Base-by-base conservation (phyloP, 2,329 filamentous ascomycete species). In the Nigrograna mackinnonii region DNA sequence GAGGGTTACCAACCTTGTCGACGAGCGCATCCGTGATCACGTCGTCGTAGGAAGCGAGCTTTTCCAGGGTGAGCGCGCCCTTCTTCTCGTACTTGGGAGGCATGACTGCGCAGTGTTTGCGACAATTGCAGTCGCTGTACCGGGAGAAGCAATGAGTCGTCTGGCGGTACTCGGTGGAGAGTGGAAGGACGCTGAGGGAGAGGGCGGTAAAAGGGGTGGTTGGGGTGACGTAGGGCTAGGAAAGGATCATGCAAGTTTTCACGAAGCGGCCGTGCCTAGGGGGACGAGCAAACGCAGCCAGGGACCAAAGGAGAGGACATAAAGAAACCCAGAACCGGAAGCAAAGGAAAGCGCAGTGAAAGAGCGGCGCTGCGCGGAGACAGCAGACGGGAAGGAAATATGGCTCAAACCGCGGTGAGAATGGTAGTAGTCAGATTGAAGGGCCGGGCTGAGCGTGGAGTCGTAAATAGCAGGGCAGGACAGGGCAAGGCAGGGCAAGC, bases 1-100 rank as follows among this genome's bases (percentile, higher is more conserved):
- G 30, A 30, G 28, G 7, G 22, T 33, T 40, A 42, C 87, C 72
- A 80, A 96, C 92, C 74, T 92, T 90, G 71, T 99, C 94, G 47
- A 99, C 85, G 39, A 99, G 83, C 55, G 89, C 88, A 79, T 99
- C 94, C 6, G 94, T 99, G 49, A 95, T 78, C 52, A 97, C 85
- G 70, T 99, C 94, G 73, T 99, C 94, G 75, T 97, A 97, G 37
- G 87, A 86, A 22, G 91, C 87, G 60, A 99, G 76, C 76, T 95
- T 91, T 47, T 86, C 84, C 57, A 97, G 78, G 6, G 91, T 96
- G 58, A 99, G 78, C 49, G 84, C 83, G 64, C 87, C 84, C 73
- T 80, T 87, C 70, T 86, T 82, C 47, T 73, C 57, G 62, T 70
- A 69, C 55, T 70, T 69, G 40, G 74, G 61, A 44, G 75, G 57